Percentiles rank a stretch among this genome's conserved stretches.
phyloP scores from a whole-genome alignment of 2,329 filamentous ascomycete genomes.

The Beauveria sp. region DNA sequence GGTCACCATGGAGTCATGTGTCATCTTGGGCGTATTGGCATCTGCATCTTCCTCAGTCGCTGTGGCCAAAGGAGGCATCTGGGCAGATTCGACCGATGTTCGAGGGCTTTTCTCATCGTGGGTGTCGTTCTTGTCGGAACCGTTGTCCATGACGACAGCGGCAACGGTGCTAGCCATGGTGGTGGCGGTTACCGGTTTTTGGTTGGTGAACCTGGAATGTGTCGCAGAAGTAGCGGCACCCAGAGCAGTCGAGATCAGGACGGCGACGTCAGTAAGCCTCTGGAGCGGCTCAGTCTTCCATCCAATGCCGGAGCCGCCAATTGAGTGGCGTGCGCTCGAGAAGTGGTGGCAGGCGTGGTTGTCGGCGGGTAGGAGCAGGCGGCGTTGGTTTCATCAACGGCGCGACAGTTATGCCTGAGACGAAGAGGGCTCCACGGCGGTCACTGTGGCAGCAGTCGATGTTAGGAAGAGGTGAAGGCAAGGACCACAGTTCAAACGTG shows the following conservation, averaged over 20 bases:
- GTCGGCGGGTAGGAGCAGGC: slow-evolving; percentile 6
- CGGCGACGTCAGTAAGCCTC: slow-evolving; percentile 5
- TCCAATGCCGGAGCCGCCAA: slow-evolving; percentile 8
- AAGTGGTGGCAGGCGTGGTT: background rate
- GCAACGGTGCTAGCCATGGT: slow-evolving; percentile 1
- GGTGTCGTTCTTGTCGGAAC: background rate
- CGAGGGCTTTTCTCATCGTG: background rate
- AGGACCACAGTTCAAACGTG: background rate
- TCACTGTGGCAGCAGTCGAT: background rate
- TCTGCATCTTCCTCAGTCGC: slow-evolving; percentile 14
- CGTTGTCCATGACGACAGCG: background rate
- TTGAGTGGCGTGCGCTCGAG: slow-evolving; percentile 9
- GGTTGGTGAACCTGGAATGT: background rate
- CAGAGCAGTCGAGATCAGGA: background rate
- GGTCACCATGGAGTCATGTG: slow-evolving; percentile 68
- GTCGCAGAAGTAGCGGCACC: background rate
- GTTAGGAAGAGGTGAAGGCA: background rate
- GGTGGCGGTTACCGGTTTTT: background rate
- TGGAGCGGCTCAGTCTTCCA: slow-evolving; percentile 4
- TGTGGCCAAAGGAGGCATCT: background rate
- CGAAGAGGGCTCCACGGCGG: slow-evolving; percentile 1
- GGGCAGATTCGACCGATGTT: slow-evolving; percentile 12
- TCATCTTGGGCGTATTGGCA: slow-evolving; percentile 29
- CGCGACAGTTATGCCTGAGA: slow-evolving; percentile 7
- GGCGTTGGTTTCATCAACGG: slow-evolving; percentile 2